Evolutionary conservation across 2,329 filamentous ascomycete genomes (phyloP).

Genomic region (Teratosphaeria nubilosa): DNA sequence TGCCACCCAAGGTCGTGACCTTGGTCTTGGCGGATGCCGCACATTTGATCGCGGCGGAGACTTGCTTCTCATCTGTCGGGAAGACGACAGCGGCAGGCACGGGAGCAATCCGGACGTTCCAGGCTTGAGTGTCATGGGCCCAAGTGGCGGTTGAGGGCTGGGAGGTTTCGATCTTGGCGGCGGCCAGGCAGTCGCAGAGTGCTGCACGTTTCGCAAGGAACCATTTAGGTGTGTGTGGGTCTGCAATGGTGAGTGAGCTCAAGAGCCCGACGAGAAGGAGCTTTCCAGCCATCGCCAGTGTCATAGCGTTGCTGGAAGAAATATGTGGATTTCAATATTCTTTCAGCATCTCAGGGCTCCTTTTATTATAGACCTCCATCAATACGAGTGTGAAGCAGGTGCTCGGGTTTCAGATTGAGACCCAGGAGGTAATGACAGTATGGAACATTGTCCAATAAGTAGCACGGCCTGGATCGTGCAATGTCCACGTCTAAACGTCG

Average conservation of each 20-base stretch:
- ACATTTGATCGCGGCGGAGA: constrained; percentile 36
- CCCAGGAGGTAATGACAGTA: neutral
- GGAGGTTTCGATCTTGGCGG: neutral
- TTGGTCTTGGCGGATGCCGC: constrained; percentile 31
- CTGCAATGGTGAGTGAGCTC: neutral
- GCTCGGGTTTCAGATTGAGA: no score
- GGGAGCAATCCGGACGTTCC: constrained; percentile 17
- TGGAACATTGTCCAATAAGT: no score
- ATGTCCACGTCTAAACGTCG: neutral
- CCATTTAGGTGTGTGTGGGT: neutral
- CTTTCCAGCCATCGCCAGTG: neutral
- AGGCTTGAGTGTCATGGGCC: constrained; percentile 3
- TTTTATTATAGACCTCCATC: neutral
- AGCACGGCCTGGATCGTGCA: neutral
- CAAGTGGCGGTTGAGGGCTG: neutral
- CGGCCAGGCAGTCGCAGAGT: neutral
- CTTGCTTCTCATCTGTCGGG: constrained; percentile 32
- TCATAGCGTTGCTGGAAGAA: neutral
- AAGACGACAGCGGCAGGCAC: constrained; percentile 34
- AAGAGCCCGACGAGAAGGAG: neutral
- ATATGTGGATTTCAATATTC: neutral
- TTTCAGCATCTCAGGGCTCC: neutral
- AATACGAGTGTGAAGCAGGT: no score
- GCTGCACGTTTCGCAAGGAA: neutral
- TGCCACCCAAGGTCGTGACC: constrained; percentile 46